Conservation (phyloP, 306 rosid genomes). For the Cicer yamashitae region DNA sequence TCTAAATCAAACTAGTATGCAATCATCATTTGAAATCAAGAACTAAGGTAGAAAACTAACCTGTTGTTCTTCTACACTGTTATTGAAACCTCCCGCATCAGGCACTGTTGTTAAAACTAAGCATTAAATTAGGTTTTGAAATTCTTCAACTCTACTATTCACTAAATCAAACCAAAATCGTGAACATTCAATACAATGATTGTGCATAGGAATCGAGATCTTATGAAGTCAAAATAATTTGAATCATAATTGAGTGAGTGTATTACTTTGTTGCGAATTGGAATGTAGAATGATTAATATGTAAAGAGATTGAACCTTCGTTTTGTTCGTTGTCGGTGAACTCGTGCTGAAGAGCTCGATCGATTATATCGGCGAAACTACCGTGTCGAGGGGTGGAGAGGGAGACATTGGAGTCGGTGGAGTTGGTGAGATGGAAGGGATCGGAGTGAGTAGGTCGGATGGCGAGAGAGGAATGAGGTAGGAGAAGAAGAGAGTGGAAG, state of each 20-base stretch:
- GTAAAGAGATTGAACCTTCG: constrained; percentile 67
- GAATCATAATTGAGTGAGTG: constrained; percentile 14
- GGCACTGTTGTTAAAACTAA: constrained; percentile 55
- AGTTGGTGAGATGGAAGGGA: constrained; percentile 55
- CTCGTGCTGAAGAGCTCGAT: constrained; percentile 92
- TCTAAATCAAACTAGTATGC: constrained; percentile 26
- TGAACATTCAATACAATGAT: constrained; percentile 17
- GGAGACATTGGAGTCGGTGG: constrained; percentile 72
- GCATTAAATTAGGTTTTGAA: constrained; percentile 11
- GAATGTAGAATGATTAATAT: constrained; percentile 2
- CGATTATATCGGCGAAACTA: constrained; percentile 92
- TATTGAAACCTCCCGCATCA: constrained; percentile 92
- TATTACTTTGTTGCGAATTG: neutral
- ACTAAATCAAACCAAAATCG: neutral
- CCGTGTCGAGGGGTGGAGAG: constrained; percentile 70
- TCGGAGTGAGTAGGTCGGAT: constrained; percentile 56
- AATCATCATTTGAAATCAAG: constrained; percentile 26
- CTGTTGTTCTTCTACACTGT: constrained; percentile 99
- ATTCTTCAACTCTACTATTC: constrained; percentile 16
- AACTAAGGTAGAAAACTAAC: constrained; percentile 53
- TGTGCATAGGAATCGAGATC: constrained; percentile 27
- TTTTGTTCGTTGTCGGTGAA: constrained; percentile 90
- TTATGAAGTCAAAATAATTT: constrained; percentile 4
- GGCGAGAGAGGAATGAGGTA: constrained; percentile 56
- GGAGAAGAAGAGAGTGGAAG: constrained; percentile 44